phyloP scores from a whole-genome alignment of 305 asterid species.

The Striga hermonthica region DNA sequence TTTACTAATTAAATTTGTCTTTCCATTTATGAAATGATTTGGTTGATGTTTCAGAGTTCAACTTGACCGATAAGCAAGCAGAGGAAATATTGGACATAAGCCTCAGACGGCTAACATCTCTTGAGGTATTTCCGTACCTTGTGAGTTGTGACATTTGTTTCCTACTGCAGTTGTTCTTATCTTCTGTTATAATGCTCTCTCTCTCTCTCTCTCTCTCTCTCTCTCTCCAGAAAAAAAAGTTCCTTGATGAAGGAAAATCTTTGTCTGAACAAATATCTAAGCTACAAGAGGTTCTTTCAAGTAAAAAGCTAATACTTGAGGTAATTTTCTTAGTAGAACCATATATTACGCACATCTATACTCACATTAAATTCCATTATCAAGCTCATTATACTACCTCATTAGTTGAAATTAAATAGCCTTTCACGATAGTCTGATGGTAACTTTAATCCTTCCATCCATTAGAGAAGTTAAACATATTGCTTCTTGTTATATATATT shows the following conservation, averaged over 20 bases:
- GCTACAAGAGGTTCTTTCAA: constrained; percentile 81
- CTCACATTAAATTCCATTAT: constrained; percentile 23
- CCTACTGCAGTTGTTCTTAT: constrained; percentile 10
- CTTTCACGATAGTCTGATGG: constrained; percentile 11
- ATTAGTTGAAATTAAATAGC: constrained; percentile 12
- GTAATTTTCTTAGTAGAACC: constrained; percentile 38
- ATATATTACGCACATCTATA: constrained; percentile 1
- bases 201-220: constrained; percentile 16
- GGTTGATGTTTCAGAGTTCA: constrained; percentile 59
- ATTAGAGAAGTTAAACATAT: constrained; percentile 19
- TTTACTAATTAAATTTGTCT: background rate
- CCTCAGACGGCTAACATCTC: constrained; percentile 85
- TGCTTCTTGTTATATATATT: background rate
- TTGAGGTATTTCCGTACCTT: constrained; percentile 61
- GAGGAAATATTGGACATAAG: constrained; percentile 94
- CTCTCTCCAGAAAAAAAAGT: constrained; percentile 79
- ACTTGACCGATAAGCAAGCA: constrained; percentile 87
- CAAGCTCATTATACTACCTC: constrained; percentile 12
- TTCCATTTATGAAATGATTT: constrained; percentile 12
- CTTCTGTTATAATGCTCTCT: constrained; percentile 23
- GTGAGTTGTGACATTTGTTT: constrained; percentile 21
- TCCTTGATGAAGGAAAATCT: constrained; percentile 71
- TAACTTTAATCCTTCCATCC: constrained; percentile 12
- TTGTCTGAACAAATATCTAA: constrained; percentile 69
- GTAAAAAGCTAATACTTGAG: constrained; percentile 73